These are phyloP conservation scores for Cajanus cajan DNA, from an alignment of 306 rosid species.

Conservation along the genomic window DNA sequence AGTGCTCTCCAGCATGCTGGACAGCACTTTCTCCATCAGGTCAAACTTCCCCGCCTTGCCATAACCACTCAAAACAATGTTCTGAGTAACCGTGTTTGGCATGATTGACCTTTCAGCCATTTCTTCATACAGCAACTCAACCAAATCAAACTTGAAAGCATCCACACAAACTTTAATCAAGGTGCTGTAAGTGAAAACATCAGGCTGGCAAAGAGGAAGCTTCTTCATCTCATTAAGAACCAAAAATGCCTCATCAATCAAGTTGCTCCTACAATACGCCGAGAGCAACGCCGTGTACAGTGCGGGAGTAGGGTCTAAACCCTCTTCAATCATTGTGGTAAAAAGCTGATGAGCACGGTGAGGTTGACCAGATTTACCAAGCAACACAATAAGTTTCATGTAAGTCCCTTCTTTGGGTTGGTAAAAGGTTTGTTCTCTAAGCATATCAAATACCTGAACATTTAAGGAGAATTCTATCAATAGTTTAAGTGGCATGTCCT, in stretches of 20 bases:
- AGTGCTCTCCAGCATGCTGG: slow-evolving; percentile 80
- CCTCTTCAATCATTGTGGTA: slow-evolving; percentile 75
- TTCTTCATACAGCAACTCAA: slow-evolving; percentile 67
- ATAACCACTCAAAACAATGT: slow-evolving; percentile 88
- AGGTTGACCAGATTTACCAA: slow-evolving; percentile 84
- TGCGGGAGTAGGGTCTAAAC: slow-evolving; percentile 67
- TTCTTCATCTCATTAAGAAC: slow-evolving; percentile 76
- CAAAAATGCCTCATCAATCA: slow-evolving; percentile 66
- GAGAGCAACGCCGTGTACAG: slow-evolving; percentile 84
- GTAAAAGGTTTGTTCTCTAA: slow-evolving; percentile 81
- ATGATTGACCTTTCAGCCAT: slow-evolving; percentile 63
- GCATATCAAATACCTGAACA: slow-evolving; percentile 87
- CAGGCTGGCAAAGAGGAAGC: slow-evolving; percentile 87
- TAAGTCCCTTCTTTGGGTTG: slow-evolving; percentile 95
- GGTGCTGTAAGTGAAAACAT: slow-evolving; percentile 84
- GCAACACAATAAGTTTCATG: slow-evolving; percentile 85
- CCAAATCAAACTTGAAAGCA: slow-evolving; percentile 66
- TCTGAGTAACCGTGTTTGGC: slow-evolving; percentile 90
- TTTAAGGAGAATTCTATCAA: background rate
- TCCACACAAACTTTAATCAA: slow-evolving; percentile 81
- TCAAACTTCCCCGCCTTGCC: slow-evolving; percentile 89
- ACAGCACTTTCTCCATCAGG: slow-evolving; percentile 82
- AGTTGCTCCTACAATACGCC: slow-evolving; percentile 80
- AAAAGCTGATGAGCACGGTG: slow-evolving; percentile 69
- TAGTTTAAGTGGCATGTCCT: background rate